Evolutionary conservation across 1,284 basidiomycete genomes (phyloP), one percentile per base, ranked within the genome.

Genomic region (Rhodotorula sp.): DNA sequence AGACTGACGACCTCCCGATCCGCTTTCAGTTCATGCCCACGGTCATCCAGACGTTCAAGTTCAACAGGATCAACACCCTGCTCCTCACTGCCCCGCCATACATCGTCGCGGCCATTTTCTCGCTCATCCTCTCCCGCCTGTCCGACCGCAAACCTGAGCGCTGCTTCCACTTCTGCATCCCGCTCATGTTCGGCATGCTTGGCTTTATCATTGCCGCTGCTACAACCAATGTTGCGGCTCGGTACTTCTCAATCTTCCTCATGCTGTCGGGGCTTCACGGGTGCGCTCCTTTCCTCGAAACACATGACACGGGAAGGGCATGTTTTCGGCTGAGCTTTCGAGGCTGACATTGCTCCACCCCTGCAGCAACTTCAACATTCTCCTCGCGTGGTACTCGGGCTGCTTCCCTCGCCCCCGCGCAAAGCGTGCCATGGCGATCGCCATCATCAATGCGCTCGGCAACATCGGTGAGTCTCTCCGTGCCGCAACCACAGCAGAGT

Each of bases 11-110:
- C 4, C 7, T 19, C 48, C n/a, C 13, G 21, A 7, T 23, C 49
- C 21, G 4, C 49, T 42, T 16, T 16, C 52, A 60, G 57, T 66
- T 87, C 80, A 89, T 91, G 82, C 89, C 90, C 13, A 88, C 88
- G 0, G 81, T 90, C 60, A 87, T 88, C 1, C 81, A 83, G 10
- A 91, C 89, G 0, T 85, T 91, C 25, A 88, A 88, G 4, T 90
- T 87, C 81, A 81, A 77, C 34, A 87, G 86, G 4, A 88, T 86
- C 1, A 45, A 44, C 12, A 23, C 44, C 45, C n/a, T 53, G 10
- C 56, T 58, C 42, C 42, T 58, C n/a, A 58, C 56, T 3, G 44
- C 44, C 1, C 56, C 56, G 4, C 56, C 56, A 10, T 58, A 58
- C 56, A 25, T 45, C 42, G 42, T 58, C 23, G 56, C 56, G 3